Base-by-base conservation (phyloP, 2,329 filamentous ascomycete genomes). In the Teratosphaeria destructans region DNA sequence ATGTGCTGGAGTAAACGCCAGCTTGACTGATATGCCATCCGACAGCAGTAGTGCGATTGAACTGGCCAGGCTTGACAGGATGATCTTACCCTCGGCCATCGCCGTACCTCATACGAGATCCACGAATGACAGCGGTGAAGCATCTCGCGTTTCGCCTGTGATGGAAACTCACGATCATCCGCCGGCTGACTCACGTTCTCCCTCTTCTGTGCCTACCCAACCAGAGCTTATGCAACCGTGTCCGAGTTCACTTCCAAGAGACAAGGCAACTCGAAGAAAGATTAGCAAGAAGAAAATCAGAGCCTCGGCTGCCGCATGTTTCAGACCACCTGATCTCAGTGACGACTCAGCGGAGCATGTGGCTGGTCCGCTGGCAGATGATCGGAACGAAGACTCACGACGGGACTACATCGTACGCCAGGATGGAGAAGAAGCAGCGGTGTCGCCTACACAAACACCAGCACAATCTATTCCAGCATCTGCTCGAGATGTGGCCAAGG, bases 401-500 rank as follows among this genome's bases (percentile, higher is more conserved):
- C 7, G 16, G 4, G 37, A 43, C 12, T 43, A 16, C 37, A n/a
- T 3, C 4, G 16, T 16, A 1, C 16, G 10, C 16, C 37, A 16
- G 16, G 0, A 43, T 2, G 12, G 12, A 16, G 37, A 43, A 2
- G 11, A 43, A 16, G 37, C 10, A 43, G 37, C 4, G 11, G 14
- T 43, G 37, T 43, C 37, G 37, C 39, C 5, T 14, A 23, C 55
- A 49, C 37, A 26, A 34, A 19, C 27, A 14, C 14, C 56, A 27
- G 32, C 23, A 26, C 35, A 52, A 58, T n/a, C 32, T n/a, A 26
- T 55, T 19, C 61, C 61, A 16, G 55, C 58, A 12, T 62, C 67
- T 35, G 59, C 61, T 34, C 56, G 64, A 27, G 61, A 62, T 8
- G 58, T 63, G 11, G 66, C 67, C 2, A 64, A 68, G 52, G 34